Conservation (phyloP, 2,329 filamentous ascomycete species). For the Septoria petroselini region DNA sequence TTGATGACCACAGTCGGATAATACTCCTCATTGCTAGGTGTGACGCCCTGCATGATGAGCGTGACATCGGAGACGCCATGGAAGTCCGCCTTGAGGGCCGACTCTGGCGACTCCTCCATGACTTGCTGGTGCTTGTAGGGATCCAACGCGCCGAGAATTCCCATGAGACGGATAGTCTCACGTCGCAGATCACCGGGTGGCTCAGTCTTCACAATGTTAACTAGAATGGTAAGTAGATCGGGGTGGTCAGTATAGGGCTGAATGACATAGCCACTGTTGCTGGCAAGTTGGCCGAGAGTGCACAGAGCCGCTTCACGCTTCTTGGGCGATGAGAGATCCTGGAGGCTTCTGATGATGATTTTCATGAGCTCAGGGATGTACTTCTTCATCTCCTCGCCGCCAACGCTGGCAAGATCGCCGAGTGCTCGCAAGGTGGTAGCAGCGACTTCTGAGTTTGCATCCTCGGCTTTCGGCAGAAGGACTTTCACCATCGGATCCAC, state of each 20-base stretch:
- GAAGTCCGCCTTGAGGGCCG: conserved; percentile 66
- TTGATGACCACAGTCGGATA: conserved; percentile 98
- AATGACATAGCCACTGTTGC: conserved; percentile 96
- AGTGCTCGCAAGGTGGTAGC: conserved; percentile 94
- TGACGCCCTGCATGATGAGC: conserved; percentile 95
- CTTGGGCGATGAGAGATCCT: conserved; percentile 84
- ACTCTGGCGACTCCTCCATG: conserved; percentile 81
- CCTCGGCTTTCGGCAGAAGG: conserved; percentile 86
- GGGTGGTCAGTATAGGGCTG: conserved; percentile 94
- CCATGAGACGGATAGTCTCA: conserved; percentile 94
- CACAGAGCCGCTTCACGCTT: conserved; percentile 90
- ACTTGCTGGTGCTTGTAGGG: conserved; percentile 96
- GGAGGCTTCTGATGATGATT: conserved; percentile 86
- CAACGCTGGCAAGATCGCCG: conserved; percentile 88
- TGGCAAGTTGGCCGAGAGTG: conserved; percentile 86
- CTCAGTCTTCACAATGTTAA: conserved; percentile 91
- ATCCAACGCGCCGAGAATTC: conserved; percentile 89
- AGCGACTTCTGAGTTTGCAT: conserved; percentile 80
- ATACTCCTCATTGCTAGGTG: conserved; percentile 95
- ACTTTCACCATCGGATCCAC: conserved; percentile 95
- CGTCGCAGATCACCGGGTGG: conserved; percentile 80
- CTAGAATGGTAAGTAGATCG: conserved; percentile 84
- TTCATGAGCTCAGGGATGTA: conserved; percentile 94
- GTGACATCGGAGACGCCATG: conserved; percentile 83
- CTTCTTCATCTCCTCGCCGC: conserved; percentile 86